Evolutionary conservation across 192 early-diverging fungal species (phyloP).

Genomic region (Gonapodya prolifera): DNA sequence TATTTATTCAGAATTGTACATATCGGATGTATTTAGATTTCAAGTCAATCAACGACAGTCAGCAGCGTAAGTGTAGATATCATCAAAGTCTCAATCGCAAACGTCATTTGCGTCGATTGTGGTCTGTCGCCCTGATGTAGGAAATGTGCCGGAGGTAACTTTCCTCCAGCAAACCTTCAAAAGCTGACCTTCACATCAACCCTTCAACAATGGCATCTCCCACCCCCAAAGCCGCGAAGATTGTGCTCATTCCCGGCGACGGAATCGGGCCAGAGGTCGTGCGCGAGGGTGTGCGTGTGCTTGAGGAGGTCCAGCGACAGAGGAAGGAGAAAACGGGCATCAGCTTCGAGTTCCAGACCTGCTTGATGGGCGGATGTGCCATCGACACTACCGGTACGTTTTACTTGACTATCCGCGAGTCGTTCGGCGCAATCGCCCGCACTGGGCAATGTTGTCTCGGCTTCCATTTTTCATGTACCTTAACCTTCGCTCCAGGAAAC

Average conservation of each 20-base stretch:
- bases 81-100: too few species aligned
- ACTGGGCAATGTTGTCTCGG: too few species aligned
- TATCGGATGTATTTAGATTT: too few species aligned
- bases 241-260: slow-evolving; percentile 81
- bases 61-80: too few species aligned
- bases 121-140: too few species aligned
- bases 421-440: too few species aligned
- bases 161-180: background rate
- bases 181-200: background rate
- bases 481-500: slow-evolving; percentile 16
- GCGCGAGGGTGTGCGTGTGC: slow-evolving; percentile 77
- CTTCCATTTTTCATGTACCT: background rate
- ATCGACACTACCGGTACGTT: slow-evolving; percentile 74
- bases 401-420: too few species aligned
- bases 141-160: background rate
- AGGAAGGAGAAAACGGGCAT: slow-evolving; percentile 43
- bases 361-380: slow-evolving; percentile 80
- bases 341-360: slow-evolving; percentile 58
- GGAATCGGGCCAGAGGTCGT: slow-evolving; percentile 94
- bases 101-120: too few species aligned
- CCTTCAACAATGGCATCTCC: background rate
- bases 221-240: slow-evolving; percentile 5
- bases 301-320: slow-evolving; percentile 59
- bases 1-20: too few species aligned
- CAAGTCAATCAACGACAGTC: too few species aligned